These are phyloP conservation scores for Graphilbum ipis-grandicollis DNA, from an alignment of 2,329 filamentous ascomycete species.

Conservation along the genomic window DNA sequence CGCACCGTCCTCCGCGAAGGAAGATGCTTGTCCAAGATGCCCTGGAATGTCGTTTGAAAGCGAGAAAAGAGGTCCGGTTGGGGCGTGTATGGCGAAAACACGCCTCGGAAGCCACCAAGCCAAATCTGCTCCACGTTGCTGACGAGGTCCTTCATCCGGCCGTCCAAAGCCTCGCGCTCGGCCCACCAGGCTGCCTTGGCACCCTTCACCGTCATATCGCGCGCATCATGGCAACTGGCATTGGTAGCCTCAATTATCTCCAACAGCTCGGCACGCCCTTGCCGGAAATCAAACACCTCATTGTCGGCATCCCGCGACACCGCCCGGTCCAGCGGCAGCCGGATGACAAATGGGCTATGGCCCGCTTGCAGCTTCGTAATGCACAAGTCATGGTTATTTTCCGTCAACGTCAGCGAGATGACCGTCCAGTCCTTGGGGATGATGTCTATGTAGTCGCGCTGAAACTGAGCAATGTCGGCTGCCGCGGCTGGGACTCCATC, in stretches of 20 bases:
- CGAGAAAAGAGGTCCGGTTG: slow-evolving; percentile 48
- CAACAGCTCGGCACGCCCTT: slow-evolving; percentile 60
- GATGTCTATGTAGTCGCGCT: slow-evolving; percentile 68
- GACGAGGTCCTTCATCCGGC: slow-evolving; percentile 58
- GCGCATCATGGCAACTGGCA: slow-evolving; percentile 56
- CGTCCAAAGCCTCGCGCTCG: slow-evolving; percentile 65
- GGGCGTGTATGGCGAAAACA: slow-evolving; percentile 63
- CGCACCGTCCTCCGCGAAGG: slow-evolving; percentile 58
- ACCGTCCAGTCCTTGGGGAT: slow-evolving; percentile 73
- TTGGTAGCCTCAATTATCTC: slow-evolving; percentile 75
- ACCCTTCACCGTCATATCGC: slow-evolving; percentile 55
- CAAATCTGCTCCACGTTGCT: slow-evolving; percentile 81
- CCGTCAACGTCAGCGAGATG: slow-evolving; percentile 69
- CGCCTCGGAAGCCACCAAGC: slow-evolving; percentile 85
- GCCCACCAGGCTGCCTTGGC: slow-evolving; percentile 80
- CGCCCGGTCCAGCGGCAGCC: slow-evolving; percentile 69
- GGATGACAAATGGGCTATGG: slow-evolving; percentile 67
- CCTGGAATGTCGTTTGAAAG: slow-evolving; percentile 65
- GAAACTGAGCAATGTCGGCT: slow-evolving; percentile 46
- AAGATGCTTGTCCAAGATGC: slow-evolving; percentile 65
- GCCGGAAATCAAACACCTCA: slow-evolving; percentile 68
- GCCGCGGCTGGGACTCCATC: slow-evolving; percentile 12
- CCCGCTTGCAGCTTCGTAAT: slow-evolving; percentile 69
- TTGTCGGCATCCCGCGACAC: slow-evolving; percentile 50
- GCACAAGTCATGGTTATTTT: slow-evolving; percentile 67